Conservation (phyloP, 163 green algal species). For the Chlorella variabilis region DNA sequence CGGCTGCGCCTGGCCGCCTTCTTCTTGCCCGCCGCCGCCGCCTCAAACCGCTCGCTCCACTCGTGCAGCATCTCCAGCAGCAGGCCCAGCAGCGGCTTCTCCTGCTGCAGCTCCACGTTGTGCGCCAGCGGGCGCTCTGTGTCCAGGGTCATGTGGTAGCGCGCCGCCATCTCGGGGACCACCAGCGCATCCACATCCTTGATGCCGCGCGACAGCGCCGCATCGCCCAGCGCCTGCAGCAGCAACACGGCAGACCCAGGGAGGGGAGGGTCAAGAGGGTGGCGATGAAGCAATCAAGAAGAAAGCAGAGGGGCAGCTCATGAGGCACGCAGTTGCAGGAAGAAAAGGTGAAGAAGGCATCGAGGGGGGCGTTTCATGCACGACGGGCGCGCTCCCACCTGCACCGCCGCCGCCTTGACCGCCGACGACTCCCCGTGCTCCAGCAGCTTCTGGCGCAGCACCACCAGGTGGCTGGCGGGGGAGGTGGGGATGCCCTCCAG, state of each 20-base stretch:
- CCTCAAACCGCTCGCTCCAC: constrained; percentile 10
- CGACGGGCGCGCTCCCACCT: constrained; percentile 5
- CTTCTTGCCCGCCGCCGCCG: constrained; percentile 2
- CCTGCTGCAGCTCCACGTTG: constrained; percentile 18
- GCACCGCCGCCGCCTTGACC: constrained; percentile 24
- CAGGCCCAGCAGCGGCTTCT: constrained; percentile 27
- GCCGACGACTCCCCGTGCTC: not conserved
- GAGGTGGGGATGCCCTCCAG: constrained; percentile 42
- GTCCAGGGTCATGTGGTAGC: not conserved
- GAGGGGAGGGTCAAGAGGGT: not conserved
- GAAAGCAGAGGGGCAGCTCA: not conserved
- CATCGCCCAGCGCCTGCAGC: constrained; percentile 33
- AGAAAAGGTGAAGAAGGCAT: too few species aligned
- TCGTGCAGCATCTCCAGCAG: constrained; percentile 25
- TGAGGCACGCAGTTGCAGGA: not conserved
- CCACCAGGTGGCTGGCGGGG: constrained; percentile 13
- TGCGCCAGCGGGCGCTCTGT: constrained; percentile 7
- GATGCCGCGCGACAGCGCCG: constrained; percentile 4
- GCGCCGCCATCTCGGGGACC: not conserved
- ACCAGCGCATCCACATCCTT: constrained; percentile 29
- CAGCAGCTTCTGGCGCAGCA: constrained; percentile 26
- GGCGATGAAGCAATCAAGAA: not conserved
- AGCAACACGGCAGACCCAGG: not conserved
- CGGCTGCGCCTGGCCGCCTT: not conserved
- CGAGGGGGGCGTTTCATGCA: too few species aligned